A percentile compares a stretch with the other conserved stretches of the same genome.
Conservation (phyloP, 2,329 filamentous ascomycete genomes). For the Penicillium sclerotiorum region DNA sequence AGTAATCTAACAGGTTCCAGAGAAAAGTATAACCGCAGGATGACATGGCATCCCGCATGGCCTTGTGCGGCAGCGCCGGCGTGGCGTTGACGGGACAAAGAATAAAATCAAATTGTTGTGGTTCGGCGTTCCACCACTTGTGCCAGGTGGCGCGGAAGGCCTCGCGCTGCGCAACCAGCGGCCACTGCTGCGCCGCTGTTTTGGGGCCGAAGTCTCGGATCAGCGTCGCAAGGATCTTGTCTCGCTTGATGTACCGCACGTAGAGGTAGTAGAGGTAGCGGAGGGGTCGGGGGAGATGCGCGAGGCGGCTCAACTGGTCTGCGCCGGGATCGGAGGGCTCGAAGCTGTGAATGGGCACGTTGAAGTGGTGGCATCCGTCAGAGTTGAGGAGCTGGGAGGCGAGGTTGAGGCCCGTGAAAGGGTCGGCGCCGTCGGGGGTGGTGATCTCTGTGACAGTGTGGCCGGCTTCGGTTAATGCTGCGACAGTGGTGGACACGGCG, state of each 20-base stretch:
- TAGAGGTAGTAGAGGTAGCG: constrained; percentile 88
- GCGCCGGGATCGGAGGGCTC: constrained; percentile 82
- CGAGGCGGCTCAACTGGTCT: constrained; percentile 72
- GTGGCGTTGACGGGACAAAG: constrained; percentile 87
- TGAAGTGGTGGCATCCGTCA: constrained; percentile 80
- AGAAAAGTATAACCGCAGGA: constrained; percentile 92
- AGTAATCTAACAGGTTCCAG: constrained; percentile 92
- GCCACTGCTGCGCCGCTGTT: constrained; percentile 77
- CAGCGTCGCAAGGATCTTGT: constrained; percentile 76
- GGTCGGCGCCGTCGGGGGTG: constrained; percentile 72
- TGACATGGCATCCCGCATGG: constrained; percentile 81
- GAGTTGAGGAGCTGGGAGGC: constrained; percentile 80
- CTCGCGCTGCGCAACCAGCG: constrained; percentile 76
- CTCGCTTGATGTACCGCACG: constrained; percentile 79
- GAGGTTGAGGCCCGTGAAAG: constrained; percentile 74
- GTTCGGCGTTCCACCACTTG: constrained; percentile 76
- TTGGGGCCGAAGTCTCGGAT: constrained; percentile 74
- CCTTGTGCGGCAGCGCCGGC: constrained; percentile 81
- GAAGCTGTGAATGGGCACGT: constrained; percentile 72
- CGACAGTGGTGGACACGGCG: constrained; percentile 70
- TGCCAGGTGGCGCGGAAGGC: constrained; percentile 77
- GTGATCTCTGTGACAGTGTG: constrained; percentile 71
- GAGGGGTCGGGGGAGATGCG: constrained; percentile 70
- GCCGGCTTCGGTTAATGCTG: constrained; percentile 69
- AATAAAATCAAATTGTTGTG: constrained; percentile 75